Conservation (phyloP, 1,284 basidiomycete genomes). For the Cutaneotrichosporon spelunceum region DNA sequence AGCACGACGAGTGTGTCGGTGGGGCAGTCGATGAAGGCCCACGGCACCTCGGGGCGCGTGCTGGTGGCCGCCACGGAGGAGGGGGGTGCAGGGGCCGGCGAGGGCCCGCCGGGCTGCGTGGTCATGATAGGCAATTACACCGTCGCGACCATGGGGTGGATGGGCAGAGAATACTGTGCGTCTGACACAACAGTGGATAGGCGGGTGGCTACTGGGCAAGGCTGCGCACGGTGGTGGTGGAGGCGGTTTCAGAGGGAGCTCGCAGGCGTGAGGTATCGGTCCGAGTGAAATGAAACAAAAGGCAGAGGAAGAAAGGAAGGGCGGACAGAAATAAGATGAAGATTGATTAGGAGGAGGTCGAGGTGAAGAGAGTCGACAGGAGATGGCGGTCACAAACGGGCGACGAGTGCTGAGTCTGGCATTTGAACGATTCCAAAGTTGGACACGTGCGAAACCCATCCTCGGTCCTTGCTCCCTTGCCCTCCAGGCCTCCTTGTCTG, state of each 20-base stretch:
- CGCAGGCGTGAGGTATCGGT: neutral
- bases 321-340: neutral
- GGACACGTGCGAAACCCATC: constrained; percentile 5
- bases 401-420: too few relatives aligned
- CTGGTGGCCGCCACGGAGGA: constrained; percentile 4
- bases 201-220: neutral
- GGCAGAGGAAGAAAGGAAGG: neutral
- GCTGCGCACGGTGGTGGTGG: neutral
- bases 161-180: neutral
- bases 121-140: constrained; percentile 12
- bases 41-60: constrained; percentile 39
- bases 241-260: neutral
- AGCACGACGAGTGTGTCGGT: constrained; percentile 77
- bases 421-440: neutral
- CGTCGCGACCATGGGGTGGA: constrained; percentile 1
- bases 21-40: constrained; percentile 60
- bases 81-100: neutral
- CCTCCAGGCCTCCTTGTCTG: neutral
- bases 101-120: constrained; percentile 17
- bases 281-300: neutral
- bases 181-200: neutral
- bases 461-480: too few relatives aligned
- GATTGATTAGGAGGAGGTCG: neutral
- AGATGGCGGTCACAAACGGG: neutral
- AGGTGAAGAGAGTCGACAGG: neutral